Evolutionary conservation across 2,329 filamentous ascomycete species (phyloP), one percentile per base, ranked within the genome.

Genomic region (Microsporum canis): DNA sequence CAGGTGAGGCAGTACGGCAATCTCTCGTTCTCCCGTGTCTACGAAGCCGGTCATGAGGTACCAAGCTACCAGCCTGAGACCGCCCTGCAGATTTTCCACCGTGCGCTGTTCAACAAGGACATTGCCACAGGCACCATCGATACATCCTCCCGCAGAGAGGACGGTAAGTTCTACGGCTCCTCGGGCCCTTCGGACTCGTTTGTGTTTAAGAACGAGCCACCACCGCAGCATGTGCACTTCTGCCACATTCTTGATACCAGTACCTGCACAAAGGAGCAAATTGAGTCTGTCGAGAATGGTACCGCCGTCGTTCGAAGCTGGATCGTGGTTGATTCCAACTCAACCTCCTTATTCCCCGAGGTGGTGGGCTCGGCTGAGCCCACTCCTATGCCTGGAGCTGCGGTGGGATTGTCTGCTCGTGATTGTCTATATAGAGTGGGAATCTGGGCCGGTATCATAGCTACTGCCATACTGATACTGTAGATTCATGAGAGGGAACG

Each of bases 1-100:
- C 67, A 72, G 59, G 77, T 79, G 12, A 75, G 76, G 8, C 77
- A 80, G 64, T 73, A 75, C 63, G 76, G 77, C 31, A 76, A 78
- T 62, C 76, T 81, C 63, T 79, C 77, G 0, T 81, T 79, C 67
- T 71, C 73, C 0, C 75, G 78, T 3, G 75, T 80, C 57, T 80
- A 75, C 62, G 66, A 79, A 56, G 76, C 78, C 1, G 78, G 78
- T 3, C 78, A 80, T 63, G 34, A 47, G 49, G 69, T 73, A 4
- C 68, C 71, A 1, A 65, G 65, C 6, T 75, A 74, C 57, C 73
- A 75, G 59, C 72, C 72, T 8, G 70, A 75, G 61, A 70, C 70
- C 3, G 70, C 71, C n/a, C 74, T 72, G 49, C 60, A 68, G 23
- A 72, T 75, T 34, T 75, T 75, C 67, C 71, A 70, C 68, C 71